These are phyloP conservation scores for Cardiospermum halicacabum DNA, from an alignment of 345 rosid species.

Conservation along the genomic window DNA sequence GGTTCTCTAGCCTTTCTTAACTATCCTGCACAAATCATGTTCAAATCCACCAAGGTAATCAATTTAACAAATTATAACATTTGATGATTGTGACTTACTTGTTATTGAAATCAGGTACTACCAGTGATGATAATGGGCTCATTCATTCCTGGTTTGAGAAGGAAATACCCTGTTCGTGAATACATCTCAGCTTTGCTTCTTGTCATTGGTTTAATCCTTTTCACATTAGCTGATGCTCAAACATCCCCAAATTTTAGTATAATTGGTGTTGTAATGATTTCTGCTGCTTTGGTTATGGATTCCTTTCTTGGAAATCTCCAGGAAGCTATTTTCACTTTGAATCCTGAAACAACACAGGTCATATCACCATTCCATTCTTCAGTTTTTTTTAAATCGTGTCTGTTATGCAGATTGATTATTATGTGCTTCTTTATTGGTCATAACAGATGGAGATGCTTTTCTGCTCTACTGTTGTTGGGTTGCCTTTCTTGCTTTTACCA, in stretches of 20 bases:
- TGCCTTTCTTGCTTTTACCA: slow-evolving; percentile 73
- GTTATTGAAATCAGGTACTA: slow-evolving; percentile 40
- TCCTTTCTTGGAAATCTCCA: slow-evolving; percentile 85
- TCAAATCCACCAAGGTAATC: slow-evolving; percentile 82
- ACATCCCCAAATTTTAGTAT: slow-evolving; percentile 75
- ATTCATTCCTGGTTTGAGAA: slow-evolving; percentile 75
- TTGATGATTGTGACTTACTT: neutral
- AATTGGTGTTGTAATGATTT: slow-evolving; percentile 68
- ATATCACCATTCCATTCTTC: neutral
- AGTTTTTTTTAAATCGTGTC: too few species aligned
- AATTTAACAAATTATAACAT: neutral
- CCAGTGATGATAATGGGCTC: slow-evolving; percentile 94
- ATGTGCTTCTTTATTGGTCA: neutral
- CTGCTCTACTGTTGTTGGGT: slow-evolving; percentile 76
- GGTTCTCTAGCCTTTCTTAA: slow-evolving; percentile 85
- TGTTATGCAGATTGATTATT: neutral
- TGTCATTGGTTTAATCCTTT: slow-evolving; percentile 65
- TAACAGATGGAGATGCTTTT: slow-evolving; percentile 80
- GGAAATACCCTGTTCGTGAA: slow-evolving; percentile 71
- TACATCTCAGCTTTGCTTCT: slow-evolving; percentile 74
- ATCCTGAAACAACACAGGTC: slow-evolving; percentile 85
- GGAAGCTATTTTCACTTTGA: slow-evolving; percentile 87
- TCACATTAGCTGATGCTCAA: slow-evolving; percentile 83
- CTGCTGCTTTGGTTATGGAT: slow-evolving; percentile 75
- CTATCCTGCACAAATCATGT: slow-evolving; percentile 91